A percentile compares a stretch with the other conserved stretches of the same genome.
phyloP scores from a whole-genome alignment of 176 grass and related monocot species.

The Musa acuminata region DNA sequence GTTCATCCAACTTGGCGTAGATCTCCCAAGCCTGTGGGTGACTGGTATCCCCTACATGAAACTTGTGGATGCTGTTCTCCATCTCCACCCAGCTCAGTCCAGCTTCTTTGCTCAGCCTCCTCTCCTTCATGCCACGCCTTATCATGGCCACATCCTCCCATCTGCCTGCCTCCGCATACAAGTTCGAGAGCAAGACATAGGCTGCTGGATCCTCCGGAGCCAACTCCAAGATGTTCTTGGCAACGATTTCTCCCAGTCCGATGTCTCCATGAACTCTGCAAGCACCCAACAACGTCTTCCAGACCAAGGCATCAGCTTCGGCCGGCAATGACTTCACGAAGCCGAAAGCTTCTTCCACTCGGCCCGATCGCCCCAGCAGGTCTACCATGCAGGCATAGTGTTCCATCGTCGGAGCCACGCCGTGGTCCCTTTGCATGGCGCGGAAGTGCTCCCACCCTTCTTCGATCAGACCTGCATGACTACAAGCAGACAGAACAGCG shows the following conservation, averaged over 20 bases:
- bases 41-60: slow-evolving; percentile 55
- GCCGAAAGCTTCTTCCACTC: slow-evolving; percentile 49
- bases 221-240: slow-evolving; percentile 51
- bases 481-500: slow-evolving; percentile 75
- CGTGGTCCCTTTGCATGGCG: slow-evolving; percentile 51
- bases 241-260: slow-evolving; percentile 43
- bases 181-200: slow-evolving; percentile 82
- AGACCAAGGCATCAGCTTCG: slow-evolving; percentile 58
- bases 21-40: slow-evolving; percentile 54
- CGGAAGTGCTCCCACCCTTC: slow-evolving; percentile 67
- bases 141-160: slow-evolving; percentile 67
- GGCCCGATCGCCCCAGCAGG: slow-evolving; percentile 56
- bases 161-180: slow-evolving; percentile 69
- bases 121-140: slow-evolving; percentile 58
- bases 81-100: slow-evolving; percentile 83
- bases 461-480: slow-evolving; percentile 59
- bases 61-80: slow-evolving; percentile 62
- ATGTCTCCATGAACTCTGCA: slow-evolving; percentile 52
- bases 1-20: slow-evolving; percentile 39
- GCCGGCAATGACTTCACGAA: slow-evolving; percentile 62
- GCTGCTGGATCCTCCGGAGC: slow-evolving; percentile 66
- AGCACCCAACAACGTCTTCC: slow-evolving; percentile 65
- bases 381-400: slow-evolving; percentile 90
- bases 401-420: slow-evolving; percentile 63
- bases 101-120: slow-evolving; percentile 67